Evolutionary conservation across 2,329 filamentous ascomycete genomes (phyloP), one percentile per base, ranked within the genome.

Genomic region (Didymella glomerata): DNA sequence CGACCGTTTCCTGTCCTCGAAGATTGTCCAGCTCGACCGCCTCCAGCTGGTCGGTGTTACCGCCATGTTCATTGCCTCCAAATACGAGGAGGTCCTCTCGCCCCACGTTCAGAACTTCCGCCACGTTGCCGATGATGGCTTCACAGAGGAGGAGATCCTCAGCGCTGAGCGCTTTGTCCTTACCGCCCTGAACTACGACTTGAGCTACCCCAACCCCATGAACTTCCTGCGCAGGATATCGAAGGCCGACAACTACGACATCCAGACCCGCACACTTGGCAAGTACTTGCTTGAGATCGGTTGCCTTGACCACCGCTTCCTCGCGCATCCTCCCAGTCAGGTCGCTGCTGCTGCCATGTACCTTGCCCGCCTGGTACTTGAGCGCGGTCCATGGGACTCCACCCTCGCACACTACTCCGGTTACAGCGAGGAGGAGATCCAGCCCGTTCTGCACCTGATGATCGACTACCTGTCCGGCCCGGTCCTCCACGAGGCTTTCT

Each of bases 171-270:
- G 95, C 67, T 97, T 96, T 77, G 89, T 99, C 66, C 88, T 99
- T 51, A 87, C 88, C 66, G 93, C 93, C 6, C 86, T 99, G 62
- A 90, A 97, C 81, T 99, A 97, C 78, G 94, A 99, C 76, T 88
- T 99, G 65, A 97, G 93, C 83, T 99, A 97, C 76, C 95, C 95
- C 56, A 99, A 99, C 80, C 95, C 95, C 22, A 99, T 99, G 95
- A 99, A 99, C 85, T 99, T 99, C 83, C 87, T 99, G 61, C 92
- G 95, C 66, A 91, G 96, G 68, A 97, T 99, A 79, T 98, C 94
- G 62, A 99, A 99, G 84, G 96, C 95, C 73, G 96, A 99, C 82
- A 95, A 96, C 83, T 99, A 99, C 81, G 94, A 99, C 79, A 97
- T 98, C 72, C 92, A 97, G 78, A 97, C 93, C 61, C 91, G 95